Conservation (phyloP, 108 stramenopile genomes). For the Parmales sp. region DNA sequence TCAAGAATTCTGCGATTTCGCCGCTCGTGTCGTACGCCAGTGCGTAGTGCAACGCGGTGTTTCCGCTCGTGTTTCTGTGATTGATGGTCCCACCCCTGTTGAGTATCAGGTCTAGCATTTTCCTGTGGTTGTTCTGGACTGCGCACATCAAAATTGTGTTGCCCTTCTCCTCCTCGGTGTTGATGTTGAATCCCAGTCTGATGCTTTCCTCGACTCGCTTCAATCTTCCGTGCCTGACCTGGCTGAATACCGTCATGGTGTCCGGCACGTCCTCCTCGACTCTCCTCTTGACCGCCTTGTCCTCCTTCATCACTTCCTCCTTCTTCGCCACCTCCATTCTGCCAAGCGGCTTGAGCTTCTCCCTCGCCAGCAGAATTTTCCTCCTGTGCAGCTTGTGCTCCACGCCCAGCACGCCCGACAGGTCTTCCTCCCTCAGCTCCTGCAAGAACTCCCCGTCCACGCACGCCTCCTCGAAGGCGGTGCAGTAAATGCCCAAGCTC, state of each 20-base stretch:
- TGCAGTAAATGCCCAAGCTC: slow-evolving; percentile 16
- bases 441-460: slow-evolving; percentile 42
- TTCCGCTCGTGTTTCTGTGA: slow-evolving; percentile 38
- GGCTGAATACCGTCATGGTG: slow-evolving; percentile 32
- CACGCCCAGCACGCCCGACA: slow-evolving; percentile 32
- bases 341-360: slow-evolving; percentile 39
- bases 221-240: slow-evolving; percentile 42
- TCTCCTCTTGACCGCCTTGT: slow-evolving; percentile 12
- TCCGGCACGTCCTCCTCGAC: slow-evolving; percentile 21
- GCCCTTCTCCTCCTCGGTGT: slow-evolving; percentile 35
- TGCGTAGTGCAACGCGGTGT: slow-evolving; percentile 52
- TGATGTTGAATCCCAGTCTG: not conserved
- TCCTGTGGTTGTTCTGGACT: slow-evolving; percentile 40
- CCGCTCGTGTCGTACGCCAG: slow-evolving; percentile 40
- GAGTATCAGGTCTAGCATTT: slow-evolving; percentile 38
- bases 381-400: slow-evolving; percentile 44
- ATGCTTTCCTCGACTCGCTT: slow-evolving; percentile 13
- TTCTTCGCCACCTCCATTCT: slow-evolving; percentile 25
- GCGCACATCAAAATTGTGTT: slow-evolving; percentile 47
- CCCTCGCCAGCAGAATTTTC: slow-evolving; percentile 36
- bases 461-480: slow-evolving; percentile 34
- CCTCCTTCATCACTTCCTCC: slow-evolving; percentile 22
- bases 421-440: slow-evolving; percentile 42
- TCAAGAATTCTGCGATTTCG: slow-evolving; percentile 40
- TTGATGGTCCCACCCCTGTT: slow-evolving; percentile 49